Conservation (phyloP, 2,329 filamentous ascomycete genomes). For the Aspergillus persii region DNA sequence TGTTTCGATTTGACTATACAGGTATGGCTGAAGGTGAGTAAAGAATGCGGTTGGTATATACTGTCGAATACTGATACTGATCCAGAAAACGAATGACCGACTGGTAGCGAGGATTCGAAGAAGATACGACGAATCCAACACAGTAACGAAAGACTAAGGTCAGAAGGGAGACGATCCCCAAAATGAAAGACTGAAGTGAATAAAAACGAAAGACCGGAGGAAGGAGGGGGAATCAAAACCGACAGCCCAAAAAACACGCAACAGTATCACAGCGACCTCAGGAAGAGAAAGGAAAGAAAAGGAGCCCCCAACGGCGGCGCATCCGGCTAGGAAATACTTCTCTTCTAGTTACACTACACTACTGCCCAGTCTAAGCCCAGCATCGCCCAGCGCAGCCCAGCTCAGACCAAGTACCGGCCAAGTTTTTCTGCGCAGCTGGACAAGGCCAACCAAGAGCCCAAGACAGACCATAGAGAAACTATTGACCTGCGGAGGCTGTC, state of each 20-base stretch:
- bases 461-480: conserved; percentile 12
- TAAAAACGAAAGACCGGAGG: neutral
- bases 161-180: conserved; percentile 15
- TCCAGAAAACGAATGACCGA: neutral
- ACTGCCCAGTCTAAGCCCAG: neutral
- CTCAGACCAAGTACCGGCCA: neutral
- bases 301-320: neutral
- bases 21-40: neutral
- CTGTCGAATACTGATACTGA: neutral
- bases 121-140: neutral
- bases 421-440: neutral
- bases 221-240: neutral
- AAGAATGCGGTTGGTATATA: neutral
- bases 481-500: conserved; percentile 3
- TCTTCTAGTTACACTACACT: neutral
- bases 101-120: neutral
- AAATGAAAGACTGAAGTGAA: conserved; percentile 26
- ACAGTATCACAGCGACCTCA: neutral
- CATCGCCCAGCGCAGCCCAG: neutral
- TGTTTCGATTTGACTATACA: neutral
- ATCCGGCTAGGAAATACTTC: neutral
- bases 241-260: neutral
- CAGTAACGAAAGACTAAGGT: conserved; percentile 22
- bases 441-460: neutral
- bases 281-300: neutral